Conservation (phyloP, 1,284 basidiomycete species). For the Taiwanofungus camphoratus region DNA sequence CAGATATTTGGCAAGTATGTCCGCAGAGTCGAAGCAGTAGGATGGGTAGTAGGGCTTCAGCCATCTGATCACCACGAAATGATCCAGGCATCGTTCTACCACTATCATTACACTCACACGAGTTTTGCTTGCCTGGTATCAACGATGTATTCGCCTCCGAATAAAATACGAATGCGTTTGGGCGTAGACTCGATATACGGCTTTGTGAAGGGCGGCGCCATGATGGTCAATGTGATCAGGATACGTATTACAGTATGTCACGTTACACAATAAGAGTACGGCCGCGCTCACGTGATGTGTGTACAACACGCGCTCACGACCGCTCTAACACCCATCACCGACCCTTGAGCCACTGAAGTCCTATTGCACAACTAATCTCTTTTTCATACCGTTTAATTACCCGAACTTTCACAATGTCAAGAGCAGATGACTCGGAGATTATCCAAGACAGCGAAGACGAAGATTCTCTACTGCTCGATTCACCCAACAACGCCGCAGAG, state of each 20-base stretch:
- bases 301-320: constrained; percentile 3
- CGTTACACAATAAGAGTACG: neutral
- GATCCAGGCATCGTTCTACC: neutral
- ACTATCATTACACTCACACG: constrained; percentile 40
- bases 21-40: constrained; percentile 47
- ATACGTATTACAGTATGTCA: neutral
- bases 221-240: neutral
- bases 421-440: constrained; percentile 12
- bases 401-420: too few relatives aligned
- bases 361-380: neutral
- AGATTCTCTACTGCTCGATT: constrained; percentile 10
- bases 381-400: too few relatives aligned
- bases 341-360: neutral
- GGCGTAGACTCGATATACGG: constrained; percentile 24
- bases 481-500: neutral
- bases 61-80: constrained; percentile 39
- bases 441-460: constrained; percentile 25
- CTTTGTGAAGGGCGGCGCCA: constrained; percentile 19
- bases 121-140: constrained; percentile 50
- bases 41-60: constrained; percentile 44
- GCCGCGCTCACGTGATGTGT: constrained; percentile 5
- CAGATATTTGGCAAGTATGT: constrained; percentile 38
- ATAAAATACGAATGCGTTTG: constrained; percentile 51
- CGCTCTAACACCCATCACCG: neutral
- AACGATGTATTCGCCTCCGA: constrained; percentile 44